Percentiles rank a stretch among this genome's conserved stretches.
These are phyloP conservation scores for Saturnispora dispora DNA, from an alignment of 805 yeast species.

Conservation along the genomic window DNA sequence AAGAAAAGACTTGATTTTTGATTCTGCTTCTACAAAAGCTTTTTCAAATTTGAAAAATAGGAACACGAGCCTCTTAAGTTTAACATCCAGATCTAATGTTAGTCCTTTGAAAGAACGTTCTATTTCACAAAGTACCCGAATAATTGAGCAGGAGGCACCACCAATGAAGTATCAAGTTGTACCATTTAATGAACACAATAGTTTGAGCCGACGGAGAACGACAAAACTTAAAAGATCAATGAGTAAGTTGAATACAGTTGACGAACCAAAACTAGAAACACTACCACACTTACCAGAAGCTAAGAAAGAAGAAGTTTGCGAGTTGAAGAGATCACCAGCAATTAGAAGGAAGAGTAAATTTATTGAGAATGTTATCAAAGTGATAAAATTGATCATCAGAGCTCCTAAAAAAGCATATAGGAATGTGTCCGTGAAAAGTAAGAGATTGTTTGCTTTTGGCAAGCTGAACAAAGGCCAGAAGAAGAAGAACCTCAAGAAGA, in stretches of 20 bases:
- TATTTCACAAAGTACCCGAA: not conserved
- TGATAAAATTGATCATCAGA: slow-evolving; percentile 12
- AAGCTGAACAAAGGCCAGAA: not conserved
- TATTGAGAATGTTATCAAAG: slow-evolving; percentile 15
- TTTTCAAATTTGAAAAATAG: not conserved
- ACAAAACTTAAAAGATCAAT: not conserved
- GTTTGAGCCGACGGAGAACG: not conserved
- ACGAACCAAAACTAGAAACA: not conserved
- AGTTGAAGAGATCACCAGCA: slow-evolving; percentile 26
- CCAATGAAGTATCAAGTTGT: not conserved
- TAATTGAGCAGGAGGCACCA: not conserved
- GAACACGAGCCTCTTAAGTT: not conserved
- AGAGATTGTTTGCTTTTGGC: slow-evolving; percentile 8
- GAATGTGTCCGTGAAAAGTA: slow-evolving; percentile 11
- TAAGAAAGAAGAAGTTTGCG: slow-evolving; percentile 2
- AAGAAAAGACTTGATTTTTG: not conserved
- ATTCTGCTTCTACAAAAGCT: slow-evolving; percentile 3
- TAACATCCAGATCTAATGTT: not conserved
- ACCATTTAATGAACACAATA: not conserved
- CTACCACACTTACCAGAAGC: not conserved
- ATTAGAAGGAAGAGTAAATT: slow-evolving; percentile 26
- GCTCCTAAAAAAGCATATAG: slow-evolving; percentile 17
- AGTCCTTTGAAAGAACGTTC: slow-evolving; percentile 1
- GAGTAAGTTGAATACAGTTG: not conserved
- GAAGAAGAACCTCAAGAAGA: not conserved